phyloP scores from a whole-genome alignment of 2,329 filamentous ascomycete genomes.

The Cladosporium oxysporum region DNA sequence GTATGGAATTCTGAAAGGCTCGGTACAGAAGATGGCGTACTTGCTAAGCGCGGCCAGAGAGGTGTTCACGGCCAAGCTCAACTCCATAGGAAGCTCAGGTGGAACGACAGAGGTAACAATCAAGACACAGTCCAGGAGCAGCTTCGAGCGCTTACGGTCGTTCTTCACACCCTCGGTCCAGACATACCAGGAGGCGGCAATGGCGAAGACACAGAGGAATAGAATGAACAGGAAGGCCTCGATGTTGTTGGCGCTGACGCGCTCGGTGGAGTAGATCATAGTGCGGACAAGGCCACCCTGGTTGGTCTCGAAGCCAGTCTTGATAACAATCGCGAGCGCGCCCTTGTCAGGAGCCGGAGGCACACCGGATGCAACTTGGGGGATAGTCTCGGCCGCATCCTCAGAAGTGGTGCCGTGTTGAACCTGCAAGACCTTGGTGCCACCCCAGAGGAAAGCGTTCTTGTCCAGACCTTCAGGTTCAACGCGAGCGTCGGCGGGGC shows the following conservation, averaged over 20 bases:
- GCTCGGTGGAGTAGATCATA: slow-evolving; percentile 99
- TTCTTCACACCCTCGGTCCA: slow-evolving; percentile 95
- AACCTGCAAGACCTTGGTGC: slow-evolving; percentile 95
- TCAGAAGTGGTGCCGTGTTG: slow-evolving; percentile 82
- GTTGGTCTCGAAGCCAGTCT: slow-evolving; percentile 98
- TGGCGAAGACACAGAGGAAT: slow-evolving; percentile 92
- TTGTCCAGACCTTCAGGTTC: slow-evolving; percentile 94
- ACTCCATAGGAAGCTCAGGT: slow-evolving; percentile 97
- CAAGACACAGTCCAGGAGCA: slow-evolving; percentile 93
- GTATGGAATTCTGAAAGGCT: slow-evolving; percentile 96
- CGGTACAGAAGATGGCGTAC: slow-evolving; percentile 96
- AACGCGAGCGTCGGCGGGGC: slow-evolving; percentile 75
- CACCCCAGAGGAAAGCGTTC: slow-evolving; percentile 93
- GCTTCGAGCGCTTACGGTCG: slow-evolving; percentile 95
- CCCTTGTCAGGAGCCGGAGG: slow-evolving; percentile 87
- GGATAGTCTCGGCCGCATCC: slow-evolving; percentile 59
- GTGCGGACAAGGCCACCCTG: slow-evolving; percentile 96
- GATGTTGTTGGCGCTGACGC: slow-evolving; percentile 96
- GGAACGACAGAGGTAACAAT: slow-evolving; percentile 98
- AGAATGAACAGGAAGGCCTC: slow-evolving; percentile 97
- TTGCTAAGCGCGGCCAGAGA: slow-evolving; percentile 92
- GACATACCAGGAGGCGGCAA: slow-evolving; percentile 98
- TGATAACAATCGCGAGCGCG: slow-evolving; percentile 89
- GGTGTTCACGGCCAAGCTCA: slow-evolving; percentile 96
- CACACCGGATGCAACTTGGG: slow-evolving; percentile 73